Evolutionary conservation across 352 stramenopile genomes (phyloP), one percentile per base, ranked within the genome.

Genomic region (Blastocystis sp.): DNA sequence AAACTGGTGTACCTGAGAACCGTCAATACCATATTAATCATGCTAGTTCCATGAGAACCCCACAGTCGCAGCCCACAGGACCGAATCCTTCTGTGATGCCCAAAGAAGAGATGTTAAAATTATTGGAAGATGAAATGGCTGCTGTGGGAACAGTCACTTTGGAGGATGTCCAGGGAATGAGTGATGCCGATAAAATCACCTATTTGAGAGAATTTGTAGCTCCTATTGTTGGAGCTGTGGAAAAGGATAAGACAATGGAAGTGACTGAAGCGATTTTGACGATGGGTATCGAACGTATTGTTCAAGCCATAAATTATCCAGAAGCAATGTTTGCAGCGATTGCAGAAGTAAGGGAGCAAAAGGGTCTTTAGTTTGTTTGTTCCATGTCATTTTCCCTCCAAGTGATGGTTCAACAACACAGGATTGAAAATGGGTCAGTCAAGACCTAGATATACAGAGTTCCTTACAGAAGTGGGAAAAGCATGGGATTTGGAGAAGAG

Each of bases 361-460:
- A 13, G 19, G 27, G 27, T 66, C n/a, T 84, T 22, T 44, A 4
- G 4, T 17, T 70, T 84, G 73, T 84, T 84, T 84, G 73, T 84
- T 84, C 22, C 17, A 37, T 6, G 4, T 60, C 53, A 2, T 69
- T 84, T 84, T 84, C 73, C 73, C 73, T 66, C 73, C 73, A 84
- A 64, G 3, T 27, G 22, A 56, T 4, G 40, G 44, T 33, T 9
- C n/a, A 56, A 9, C 27, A 64, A 40, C n/a, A 40, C 35, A 35
- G n/a, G 44, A 42, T 42, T 19, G 33, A 3, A 13, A 6, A 44
- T 64, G 37, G 27, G 19, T 64, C 11, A n/a, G 11, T 9, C 48
- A 11, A 54, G 68, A 69, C 48, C 68, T 24, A 37, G 19, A 7
- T 84, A 53, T 84, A 19, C 62, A 37, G 48, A 64, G 9, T 17